These are phyloP conservation scores for Lecanoromycetidae sp. DNA, from an alignment of 2,329 filamentous ascomycete species.

Conservation along the genomic window DNA sequence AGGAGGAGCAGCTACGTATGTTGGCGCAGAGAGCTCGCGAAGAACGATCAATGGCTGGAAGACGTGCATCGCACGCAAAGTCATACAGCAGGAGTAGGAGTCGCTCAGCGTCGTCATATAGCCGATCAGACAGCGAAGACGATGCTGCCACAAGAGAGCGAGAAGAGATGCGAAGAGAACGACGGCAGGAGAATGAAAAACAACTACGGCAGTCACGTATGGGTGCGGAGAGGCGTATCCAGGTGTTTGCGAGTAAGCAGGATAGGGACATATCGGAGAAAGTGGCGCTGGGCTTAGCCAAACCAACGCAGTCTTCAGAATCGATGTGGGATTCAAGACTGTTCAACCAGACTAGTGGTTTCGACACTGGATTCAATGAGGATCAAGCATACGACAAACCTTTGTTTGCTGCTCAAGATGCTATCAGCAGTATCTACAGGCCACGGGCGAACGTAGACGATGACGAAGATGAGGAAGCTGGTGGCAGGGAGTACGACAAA, in stretches of 20 bases:
- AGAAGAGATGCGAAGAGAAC: slow-evolving; percentile 64
- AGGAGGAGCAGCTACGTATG: slow-evolving; percentile 80
- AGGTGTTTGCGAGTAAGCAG: slow-evolving; percentile 88
- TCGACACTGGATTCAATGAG: slow-evolving; percentile 88
- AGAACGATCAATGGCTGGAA: slow-evolving; percentile 50
- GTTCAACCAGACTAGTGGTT: slow-evolving; percentile 88
- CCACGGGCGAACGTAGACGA: slow-evolving; percentile 60
- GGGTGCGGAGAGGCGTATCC: slow-evolving; percentile 82
- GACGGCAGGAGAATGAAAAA: slow-evolving; percentile 69
- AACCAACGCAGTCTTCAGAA: slow-evolving; percentile 82
- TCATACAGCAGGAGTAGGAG: slow-evolving; percentile 38
- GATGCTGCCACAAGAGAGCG: slow-evolving; percentile 62
- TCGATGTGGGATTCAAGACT: slow-evolving; percentile 94
- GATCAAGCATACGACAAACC: slow-evolving; percentile 97
- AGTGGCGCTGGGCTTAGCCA: slow-evolving; percentile 84
- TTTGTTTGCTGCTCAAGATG: slow-evolving; percentile 88
- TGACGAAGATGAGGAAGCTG: slow-evolving; percentile 65
- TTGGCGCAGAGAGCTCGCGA: slow-evolving; percentile 86
- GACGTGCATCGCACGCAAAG: slow-evolving; percentile 33
- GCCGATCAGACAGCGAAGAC: slow-evolving; percentile 43
- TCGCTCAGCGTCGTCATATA: slow-evolving; percentile 31
- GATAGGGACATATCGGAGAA: slow-evolving; percentile 96
- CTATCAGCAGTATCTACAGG: slow-evolving; percentile 85
- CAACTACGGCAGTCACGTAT: slow-evolving; percentile 88
- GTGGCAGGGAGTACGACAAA: slow-evolving; percentile 71